Conservation (phyloP, 306 rosid genomes). For the Dryas alaskensis region DNA sequence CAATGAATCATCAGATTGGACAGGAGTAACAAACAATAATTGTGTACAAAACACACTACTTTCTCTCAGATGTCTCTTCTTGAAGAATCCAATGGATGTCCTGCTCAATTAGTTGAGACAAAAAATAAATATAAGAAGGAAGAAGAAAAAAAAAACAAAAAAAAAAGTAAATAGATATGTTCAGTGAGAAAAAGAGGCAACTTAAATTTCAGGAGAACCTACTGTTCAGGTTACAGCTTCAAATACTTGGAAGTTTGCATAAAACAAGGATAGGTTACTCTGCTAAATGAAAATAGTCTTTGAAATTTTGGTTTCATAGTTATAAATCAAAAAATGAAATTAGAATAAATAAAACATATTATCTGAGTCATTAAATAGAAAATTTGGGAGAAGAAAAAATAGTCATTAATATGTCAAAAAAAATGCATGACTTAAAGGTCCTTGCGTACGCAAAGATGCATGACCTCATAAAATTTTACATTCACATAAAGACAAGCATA, state of each 20-base stretch:
- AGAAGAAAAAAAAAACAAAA: neutral
- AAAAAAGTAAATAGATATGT: neutral
- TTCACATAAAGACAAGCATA: neutral
- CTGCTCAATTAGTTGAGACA: conserved; percentile 21
- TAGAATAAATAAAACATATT: neutral
- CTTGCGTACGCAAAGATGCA: neutral
- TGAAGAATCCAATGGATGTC: conserved; percentile 37
- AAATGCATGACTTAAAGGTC: neutral
- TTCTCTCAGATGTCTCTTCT: conserved; percentile 25
- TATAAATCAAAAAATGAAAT: neutral
- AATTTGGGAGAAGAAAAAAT: neutral
- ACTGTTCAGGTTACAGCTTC: neutral
- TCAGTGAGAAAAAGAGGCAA: neutral
- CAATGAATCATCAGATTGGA: conserved; percentile 6
- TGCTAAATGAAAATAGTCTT: neutral
- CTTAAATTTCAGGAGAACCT: neutral
- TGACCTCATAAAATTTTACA: neutral
- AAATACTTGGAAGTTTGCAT: neutral
- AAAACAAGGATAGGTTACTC: neutral
- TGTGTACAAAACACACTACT: conserved; percentile 7
- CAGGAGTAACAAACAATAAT: neutral
- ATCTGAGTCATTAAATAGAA: neutral
- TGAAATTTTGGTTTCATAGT: neutral
- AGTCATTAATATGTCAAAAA: neutral
- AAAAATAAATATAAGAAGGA: neutral